Percentiles rank a stretch among this genome's conserved stretches.
These are phyloP conservation scores for Cercophora sp. DNA, from an alignment of 495 filamentous ascomycete genomes.

Conservation along the genomic window DNA sequence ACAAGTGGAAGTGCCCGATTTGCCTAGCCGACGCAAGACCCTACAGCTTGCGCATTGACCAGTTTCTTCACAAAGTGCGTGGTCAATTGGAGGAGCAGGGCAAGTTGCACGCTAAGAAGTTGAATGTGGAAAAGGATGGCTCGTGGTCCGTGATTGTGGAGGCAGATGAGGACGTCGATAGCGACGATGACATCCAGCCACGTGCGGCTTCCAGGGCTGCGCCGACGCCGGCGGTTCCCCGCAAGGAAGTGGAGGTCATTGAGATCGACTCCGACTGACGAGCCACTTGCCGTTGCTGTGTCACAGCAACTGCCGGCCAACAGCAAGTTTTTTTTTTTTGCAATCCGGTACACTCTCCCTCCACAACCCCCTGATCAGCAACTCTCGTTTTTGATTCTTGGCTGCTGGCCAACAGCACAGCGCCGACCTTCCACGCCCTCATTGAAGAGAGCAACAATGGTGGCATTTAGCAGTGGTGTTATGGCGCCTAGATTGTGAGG, in stretches of 20 bases:
- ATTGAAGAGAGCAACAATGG: no score
- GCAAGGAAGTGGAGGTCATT: constrained; percentile 20
- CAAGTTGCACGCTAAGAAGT: constrained; percentile 49
- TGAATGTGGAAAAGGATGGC: constrained; percentile 56
- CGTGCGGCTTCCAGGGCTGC: background rate
- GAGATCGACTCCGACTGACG: constrained; percentile 22
- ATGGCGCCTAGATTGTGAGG: no score
- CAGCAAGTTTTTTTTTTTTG: no score
- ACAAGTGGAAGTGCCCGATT: constrained; percentile 80
- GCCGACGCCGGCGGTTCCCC: background rate
- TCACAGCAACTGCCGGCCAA: no score
- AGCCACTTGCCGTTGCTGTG: no score
- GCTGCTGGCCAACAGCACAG: no score
- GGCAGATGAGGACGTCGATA: constrained; percentile 24
- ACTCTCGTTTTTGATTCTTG: no score
- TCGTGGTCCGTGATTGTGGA: constrained; percentile 49
- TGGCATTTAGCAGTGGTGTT: no score
- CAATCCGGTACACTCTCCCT: no score
- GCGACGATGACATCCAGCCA: constrained; percentile 16
- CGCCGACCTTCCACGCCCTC: no score
- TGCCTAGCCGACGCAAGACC: constrained; percentile 73
- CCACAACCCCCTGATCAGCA: no score
- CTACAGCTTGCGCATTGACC: constrained; percentile 61
- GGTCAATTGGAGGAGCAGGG: constrained; percentile 40
- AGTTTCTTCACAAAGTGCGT: constrained; percentile 61